Conservation (phyloP, 192 early-diverging fungal genomes). For the Coemansia guatemalensis region DNA sequence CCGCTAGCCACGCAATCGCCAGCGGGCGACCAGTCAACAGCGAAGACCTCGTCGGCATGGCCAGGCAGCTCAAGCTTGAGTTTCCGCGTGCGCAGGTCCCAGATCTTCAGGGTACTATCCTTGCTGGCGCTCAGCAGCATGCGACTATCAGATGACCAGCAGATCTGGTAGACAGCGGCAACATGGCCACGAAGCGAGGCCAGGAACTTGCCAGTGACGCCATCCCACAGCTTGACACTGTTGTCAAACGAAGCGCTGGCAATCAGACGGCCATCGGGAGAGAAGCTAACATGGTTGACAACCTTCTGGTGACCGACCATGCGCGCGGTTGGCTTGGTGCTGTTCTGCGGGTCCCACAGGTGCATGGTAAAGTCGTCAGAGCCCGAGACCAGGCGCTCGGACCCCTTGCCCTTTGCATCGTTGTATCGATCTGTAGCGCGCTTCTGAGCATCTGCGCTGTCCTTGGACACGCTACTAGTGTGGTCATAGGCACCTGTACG, state of each 20-base stretch:
- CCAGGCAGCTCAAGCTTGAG: conserved; percentile 94
- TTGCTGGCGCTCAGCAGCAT: conserved; percentile 87
- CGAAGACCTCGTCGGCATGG: conserved; percentile 93
- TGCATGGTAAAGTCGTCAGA: conserved; percentile 99
- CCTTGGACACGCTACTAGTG: conserved; percentile 61
- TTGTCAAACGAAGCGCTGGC: conserved; percentile 97
- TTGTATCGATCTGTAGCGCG: conserved; percentile 81
- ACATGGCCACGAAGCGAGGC: conserved; percentile 94
- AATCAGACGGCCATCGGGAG: conserved; percentile 84
- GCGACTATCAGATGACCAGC: conserved; percentile 91
- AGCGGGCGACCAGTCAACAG: conserved; percentile 92
- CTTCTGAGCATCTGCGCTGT: conserved; percentile 66
- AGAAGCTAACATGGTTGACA: conserved; percentile 92
- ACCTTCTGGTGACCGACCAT: conserved; percentile 95
- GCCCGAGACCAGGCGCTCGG: conserved; percentile 85
- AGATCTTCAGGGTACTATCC: conserved; percentile 92
- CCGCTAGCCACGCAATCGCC: conserved; percentile 92
- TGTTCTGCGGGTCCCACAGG: conserved; percentile 84
- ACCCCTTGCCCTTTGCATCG: conserved; percentile 60
- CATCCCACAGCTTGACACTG: conserved; percentile 97
- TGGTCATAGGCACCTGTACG: conserved; percentile 92
- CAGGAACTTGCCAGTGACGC: conserved; percentile 83
- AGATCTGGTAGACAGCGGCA: conserved; percentile 93
- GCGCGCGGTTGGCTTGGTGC: conserved; percentile 78
- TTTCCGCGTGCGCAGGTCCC: conserved; percentile 89